Base-by-base conservation (phyloP, 129 eudicot species). In the Logfia minima region DNA sequence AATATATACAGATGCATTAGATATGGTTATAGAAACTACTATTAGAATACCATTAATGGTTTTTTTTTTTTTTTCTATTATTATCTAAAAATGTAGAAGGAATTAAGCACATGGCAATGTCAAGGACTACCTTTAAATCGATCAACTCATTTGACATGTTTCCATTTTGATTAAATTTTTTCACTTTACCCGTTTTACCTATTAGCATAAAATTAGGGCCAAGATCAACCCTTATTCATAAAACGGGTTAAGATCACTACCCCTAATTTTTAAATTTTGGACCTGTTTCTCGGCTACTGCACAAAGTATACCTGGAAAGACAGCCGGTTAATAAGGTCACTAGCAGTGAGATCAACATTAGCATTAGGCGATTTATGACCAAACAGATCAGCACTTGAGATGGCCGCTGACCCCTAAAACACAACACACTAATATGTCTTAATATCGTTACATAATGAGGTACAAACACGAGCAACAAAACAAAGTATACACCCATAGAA, bases 361-460 rank as follows among this genome's bases (percentile, higher is more conserved):
- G 84, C 75, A 77, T 52, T 69, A 59, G 77, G 82, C 13, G 80
- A 32, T 67, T 71, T 80, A 53, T 81, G 55, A 31, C 96, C 96
- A 83, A 87, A 92, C 1, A 92, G 89, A 79, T 92, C 97, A 37
- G 92, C 97, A 84, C 97, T 92, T 69, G 97, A 92, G 77, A 92
- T 92, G 64, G 97, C 75, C 1, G 84, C 75, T 53, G 96, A 89
- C 58, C 96, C 88, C 97, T 92, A 65, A 9, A 66, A 14, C 28
- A 52, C 17, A 52, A 22, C 31, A 70, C 21, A 35, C 24, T 22
- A 9, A 64, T 63, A 60, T 23, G 11, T 3, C 28, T 59, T 29
- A 3, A 29, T 3, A 21, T 32, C 8, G 1, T 23, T 26, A 62
- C 32, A 24, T 52, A 68, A 39, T 68, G 58, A 10, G 29, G 53